Percentiles rank a stretch among this genome's conserved stretches.
phyloP scores from a whole-genome alignment of 768 basidiomycete genomes.

The Mycena alexandri region DNA sequence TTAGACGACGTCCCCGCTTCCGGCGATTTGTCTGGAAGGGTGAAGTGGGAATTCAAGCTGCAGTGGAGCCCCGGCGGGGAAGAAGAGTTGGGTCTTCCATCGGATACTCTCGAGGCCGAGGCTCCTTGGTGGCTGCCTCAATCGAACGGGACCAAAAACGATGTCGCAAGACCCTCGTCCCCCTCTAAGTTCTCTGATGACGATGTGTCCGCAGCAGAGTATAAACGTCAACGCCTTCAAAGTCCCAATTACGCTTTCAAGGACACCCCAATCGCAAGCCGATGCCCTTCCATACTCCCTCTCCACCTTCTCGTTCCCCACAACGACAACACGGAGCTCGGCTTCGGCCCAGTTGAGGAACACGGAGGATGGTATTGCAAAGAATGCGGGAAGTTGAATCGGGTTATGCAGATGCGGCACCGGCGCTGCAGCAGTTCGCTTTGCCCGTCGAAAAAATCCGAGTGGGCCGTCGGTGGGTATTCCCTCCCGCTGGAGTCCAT shows the following conservation, averaged over 20 bases:
- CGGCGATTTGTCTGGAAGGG: conserved; percentile 44
- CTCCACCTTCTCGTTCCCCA: conserved; percentile 46
- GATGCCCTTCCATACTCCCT: conserved; percentile 41
- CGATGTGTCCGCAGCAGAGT: conserved; percentile 43
- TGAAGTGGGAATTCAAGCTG: conserved; percentile 61
- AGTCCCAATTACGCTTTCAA: conserved; percentile 41
- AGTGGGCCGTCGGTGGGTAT: conserved; percentile 37
- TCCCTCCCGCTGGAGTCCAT: conserved; percentile 46
- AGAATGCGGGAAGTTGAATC: conserved; percentile 63
- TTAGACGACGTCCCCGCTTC: conserved; percentile 3
- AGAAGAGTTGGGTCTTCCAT: conserved; percentile 44
- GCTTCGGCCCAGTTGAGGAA: conserved; percentile 17
- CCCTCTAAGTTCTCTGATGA: conserved; percentile 43
- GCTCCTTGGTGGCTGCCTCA: conserved; percentile 46
- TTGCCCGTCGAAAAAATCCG: conserved; percentile 45
- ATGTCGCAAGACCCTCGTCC: conserved; percentile 18
- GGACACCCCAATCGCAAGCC: conserved; percentile 13
- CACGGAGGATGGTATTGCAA: conserved; percentile 62
- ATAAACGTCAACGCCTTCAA: conserved; percentile 41
- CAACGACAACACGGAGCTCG: conserved; percentile 20
- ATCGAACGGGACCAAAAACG: not conserved
- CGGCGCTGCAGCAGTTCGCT: conserved; percentile 56
- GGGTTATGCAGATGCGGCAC: conserved; percentile 59
- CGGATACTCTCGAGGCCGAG: conserved; percentile 1
- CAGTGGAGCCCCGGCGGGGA: conserved; percentile 67